Conservation (phyloP, 306 rosid species). For the Nissolia schottii region DNA sequence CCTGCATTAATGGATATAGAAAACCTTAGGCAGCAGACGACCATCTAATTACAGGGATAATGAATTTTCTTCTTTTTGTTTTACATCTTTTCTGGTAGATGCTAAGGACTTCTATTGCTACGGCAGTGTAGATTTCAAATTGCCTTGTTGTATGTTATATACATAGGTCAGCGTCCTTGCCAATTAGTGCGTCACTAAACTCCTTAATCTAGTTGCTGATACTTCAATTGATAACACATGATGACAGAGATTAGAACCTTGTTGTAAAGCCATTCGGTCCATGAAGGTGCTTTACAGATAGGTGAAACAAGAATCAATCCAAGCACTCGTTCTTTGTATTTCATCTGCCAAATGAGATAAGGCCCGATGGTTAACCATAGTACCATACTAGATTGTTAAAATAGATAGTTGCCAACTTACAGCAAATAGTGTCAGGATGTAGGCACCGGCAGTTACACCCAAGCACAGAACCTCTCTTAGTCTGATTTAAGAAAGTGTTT, state of each 20-base stretch:
- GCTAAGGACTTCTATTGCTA: neutral
- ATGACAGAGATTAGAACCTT: slow-evolving; percentile 47
- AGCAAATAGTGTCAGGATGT: slow-evolving; percentile 72
- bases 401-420: slow-evolving; percentile 45
- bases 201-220: slow-evolving; percentile 4
- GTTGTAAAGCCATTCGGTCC: slow-evolving; percentile 90
- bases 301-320: slow-evolving; percentile 88
- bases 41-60: neutral
- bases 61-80: neutral
- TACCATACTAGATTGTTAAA: slow-evolving; percentile 3
- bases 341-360: slow-evolving; percentile 52
- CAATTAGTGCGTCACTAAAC: neutral
- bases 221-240: slow-evolving; percentile 2
- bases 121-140: neutral
- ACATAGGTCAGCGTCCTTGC: neutral
- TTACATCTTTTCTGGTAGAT: neutral
- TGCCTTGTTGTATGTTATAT: neutral
- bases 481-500: slow-evolving; percentile 42
- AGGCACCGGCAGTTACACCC: slow-evolving; percentile 90
- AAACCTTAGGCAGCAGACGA: neutral
- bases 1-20: slow-evolving; percentile 37
- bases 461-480: slow-evolving; percentile 74
- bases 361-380: neutral
- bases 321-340: slow-evolving; percentile 67
- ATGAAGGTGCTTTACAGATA: slow-evolving; percentile 70